Base-by-base conservation (phyloP, 2,329 filamentous ascomycete species). In the Colletotrichum caudatum region DNA sequence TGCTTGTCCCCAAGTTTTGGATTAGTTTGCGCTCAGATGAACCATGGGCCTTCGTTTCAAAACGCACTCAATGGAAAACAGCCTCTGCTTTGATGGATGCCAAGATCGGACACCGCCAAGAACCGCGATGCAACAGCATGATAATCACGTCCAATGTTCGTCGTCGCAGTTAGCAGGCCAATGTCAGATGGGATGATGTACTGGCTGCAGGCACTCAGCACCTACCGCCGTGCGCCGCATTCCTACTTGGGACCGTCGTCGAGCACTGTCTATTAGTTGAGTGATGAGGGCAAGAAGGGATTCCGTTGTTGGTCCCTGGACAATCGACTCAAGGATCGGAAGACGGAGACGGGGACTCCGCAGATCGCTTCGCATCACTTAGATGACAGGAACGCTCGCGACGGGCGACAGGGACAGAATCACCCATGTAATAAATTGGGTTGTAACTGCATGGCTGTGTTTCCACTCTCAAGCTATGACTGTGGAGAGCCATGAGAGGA, bases 291-390 rank as follows among this genome's bases (percentile, higher is more conserved):
- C 54, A 41, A 67, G 23, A 35, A 62, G 26, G 23, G 14, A 16
- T 44, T 39, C 44, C 16, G 41, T 35, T 20, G 50, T 64, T 63
- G n/a, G 41, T 8, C 44, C 64, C 68, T 63, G 41, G 29, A 11
- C 39, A 46, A 63, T 71, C 58, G 68, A 29, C 57, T 29, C 64
- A 50, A 46, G 58, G 57, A 46, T 62, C 53, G 69, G 64, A 46
- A 63, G 64, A 68, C 58, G 57, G 44, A 57, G 44, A 65, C 35
- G 64, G 64, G 68, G 69, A 51, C 58, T 58, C 64, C 51, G 68
- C 26, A 54, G 35, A 48, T 63, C 58, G 68, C 64, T 71, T 71
- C 64, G 64, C 64, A 51, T 68, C 68, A 63, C 29, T 44, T 67
- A 67, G 29, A 68, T 26, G 35, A 54, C 16, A 61, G 63, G 67